Evolutionary conservation across 768 basidiomycete species (phyloP).

Genomic region (Pulveroboletus ravenelii): DNA sequence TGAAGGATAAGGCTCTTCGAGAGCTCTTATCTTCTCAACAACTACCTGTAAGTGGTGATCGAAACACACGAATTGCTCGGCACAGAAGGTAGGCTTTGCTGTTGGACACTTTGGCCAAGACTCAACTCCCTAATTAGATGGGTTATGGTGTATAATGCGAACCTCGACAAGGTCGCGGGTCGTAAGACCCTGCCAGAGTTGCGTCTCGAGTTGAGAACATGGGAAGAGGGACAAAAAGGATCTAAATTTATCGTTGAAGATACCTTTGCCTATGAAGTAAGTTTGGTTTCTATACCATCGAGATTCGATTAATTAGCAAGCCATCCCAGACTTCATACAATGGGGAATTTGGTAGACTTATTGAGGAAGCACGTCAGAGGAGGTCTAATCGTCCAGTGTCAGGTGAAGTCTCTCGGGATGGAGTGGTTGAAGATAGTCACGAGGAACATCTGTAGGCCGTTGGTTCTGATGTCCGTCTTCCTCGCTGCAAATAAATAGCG

Average conservation of each 20-base stretch:
- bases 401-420: slow-evolving; percentile 3
- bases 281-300: neutral
- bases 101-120: too few relatives aligned
- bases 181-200: slow-evolving; percentile 47
- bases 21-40: slow-evolving; percentile 50
- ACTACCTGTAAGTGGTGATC: slow-evolving; percentile 50
- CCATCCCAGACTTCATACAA: slow-evolving; percentile 19
- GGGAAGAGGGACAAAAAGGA: slow-evolving; percentile 50
- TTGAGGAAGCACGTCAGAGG: slow-evolving; percentile 34
- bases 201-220: slow-evolving; percentile 47
- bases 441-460: slow-evolving; percentile 23
- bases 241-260: slow-evolving; percentile 35
- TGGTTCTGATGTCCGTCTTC: neutral
- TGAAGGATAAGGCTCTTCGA: slow-evolving; percentile 58
- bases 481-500: neutral
- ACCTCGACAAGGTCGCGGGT: slow-evolving; percentile 52
- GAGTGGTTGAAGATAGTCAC: slow-evolving; percentile 36
- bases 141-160: slow-evolving; percentile 67
- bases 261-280: slow-evolving; percentile 37
- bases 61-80: slow-evolving; percentile 46
- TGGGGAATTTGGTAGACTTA: slow-evolving; percentile 33
- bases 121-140: slow-evolving; percentile 41
- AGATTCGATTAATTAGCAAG: neutral
- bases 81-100: slow-evolving; percentile 49
- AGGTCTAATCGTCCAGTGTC: slow-evolving; percentile 21